phyloP scores from a whole-genome alignment of 192 early-diverging fungal genomes.

The Phycomyces blakesleeanus region DNA sequence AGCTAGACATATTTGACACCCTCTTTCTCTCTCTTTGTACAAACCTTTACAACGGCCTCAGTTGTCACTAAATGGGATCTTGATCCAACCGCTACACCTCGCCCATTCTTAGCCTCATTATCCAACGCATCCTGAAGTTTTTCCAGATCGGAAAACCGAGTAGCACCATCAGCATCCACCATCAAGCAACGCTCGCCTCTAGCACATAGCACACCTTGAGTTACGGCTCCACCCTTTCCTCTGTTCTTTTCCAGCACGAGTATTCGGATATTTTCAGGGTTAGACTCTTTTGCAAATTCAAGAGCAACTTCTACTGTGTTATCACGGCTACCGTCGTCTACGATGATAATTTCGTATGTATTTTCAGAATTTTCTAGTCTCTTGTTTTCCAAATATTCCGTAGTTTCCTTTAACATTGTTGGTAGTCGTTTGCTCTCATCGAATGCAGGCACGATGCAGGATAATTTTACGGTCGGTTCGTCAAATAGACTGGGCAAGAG shows the following conservation, averaged over 20 bases:
- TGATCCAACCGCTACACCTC: slow-evolving; percentile 81
- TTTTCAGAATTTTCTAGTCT: slow-evolving; percentile 40
- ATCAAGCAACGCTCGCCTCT: slow-evolving; percentile 78
- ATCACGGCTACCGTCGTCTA: slow-evolving; percentile 91
- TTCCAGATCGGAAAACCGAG: slow-evolving; percentile 83
- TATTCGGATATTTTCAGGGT: slow-evolving; percentile 60
- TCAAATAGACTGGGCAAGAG: slow-evolving; percentile 45
- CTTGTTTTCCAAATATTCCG: slow-evolving; percentile 58
- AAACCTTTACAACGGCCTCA: slow-evolving; percentile 84
- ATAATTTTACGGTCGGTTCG: slow-evolving; percentile 52
- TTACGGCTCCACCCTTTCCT: slow-evolving; percentile 93
- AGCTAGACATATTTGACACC: background rate
- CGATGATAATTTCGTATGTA: slow-evolving; percentile 82
- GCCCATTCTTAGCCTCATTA: slow-evolving; percentile 41
- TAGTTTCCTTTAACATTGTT: slow-evolving; percentile 78
- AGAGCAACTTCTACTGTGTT: slow-evolving; percentile 65
- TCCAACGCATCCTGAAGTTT: slow-evolving; percentile 47
- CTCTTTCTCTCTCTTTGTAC: background rate
- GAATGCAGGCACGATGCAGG: slow-evolving; percentile 87
- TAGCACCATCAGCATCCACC: slow-evolving; percentile 96
- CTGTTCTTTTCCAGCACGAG: slow-evolving; percentile 78
- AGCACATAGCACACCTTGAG: slow-evolving; percentile 81
- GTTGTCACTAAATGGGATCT: slow-evolving; percentile 84
- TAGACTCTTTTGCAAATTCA: slow-evolving; percentile 57
- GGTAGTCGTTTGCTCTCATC: slow-evolving; percentile 85